These are phyloP conservation scores for Lentinula boryana DNA, from an alignment of 768 basidiomycete genomes.

Conservation along the genomic window DNA sequence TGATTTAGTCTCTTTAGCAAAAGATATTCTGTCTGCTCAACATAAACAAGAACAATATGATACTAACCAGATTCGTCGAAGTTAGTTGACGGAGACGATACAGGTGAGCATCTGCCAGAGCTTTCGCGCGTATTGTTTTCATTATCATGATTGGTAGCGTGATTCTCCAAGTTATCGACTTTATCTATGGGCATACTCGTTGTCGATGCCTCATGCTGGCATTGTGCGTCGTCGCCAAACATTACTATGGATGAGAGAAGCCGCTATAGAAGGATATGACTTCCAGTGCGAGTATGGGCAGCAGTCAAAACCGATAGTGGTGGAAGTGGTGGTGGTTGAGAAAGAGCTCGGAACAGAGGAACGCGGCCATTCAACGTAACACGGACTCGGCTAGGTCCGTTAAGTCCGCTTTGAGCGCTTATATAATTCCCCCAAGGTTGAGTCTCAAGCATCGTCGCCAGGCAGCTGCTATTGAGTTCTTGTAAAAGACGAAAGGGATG, in stretches of 20 bases:
- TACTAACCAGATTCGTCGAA: conserved; percentile 35
- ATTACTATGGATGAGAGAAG: background rate
- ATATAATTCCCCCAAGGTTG: too few relatives aligned
- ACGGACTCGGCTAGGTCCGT: conserved; percentile 1
- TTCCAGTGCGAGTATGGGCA: background rate
- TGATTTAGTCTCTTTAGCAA: conserved; percentile 34
- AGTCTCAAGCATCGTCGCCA: too few relatives aligned
- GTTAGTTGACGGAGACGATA: conserved; percentile 42
- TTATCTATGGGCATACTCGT: background rate
- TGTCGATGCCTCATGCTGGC: background rate
- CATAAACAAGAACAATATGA: conserved; percentile 12
- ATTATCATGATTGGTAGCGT: background rate
- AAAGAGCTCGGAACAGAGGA: background rate
- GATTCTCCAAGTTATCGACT: background rate
- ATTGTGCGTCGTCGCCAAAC: background rate
- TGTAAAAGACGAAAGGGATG: too few relatives aligned
- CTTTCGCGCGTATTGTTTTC: background rate
- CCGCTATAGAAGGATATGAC: background rate
- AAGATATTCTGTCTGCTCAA: background rate
- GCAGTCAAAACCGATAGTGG: background rate
- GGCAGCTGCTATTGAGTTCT: too few relatives aligned
- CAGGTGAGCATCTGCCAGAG: conserved; percentile 18
- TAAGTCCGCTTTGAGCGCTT: background rate
- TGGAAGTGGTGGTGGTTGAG: background rate
- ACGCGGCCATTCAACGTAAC: background rate